phyloP scores from a whole-genome alignment of 1,284 basidiomycete genomes.

The Tilletia caries region DNA sequence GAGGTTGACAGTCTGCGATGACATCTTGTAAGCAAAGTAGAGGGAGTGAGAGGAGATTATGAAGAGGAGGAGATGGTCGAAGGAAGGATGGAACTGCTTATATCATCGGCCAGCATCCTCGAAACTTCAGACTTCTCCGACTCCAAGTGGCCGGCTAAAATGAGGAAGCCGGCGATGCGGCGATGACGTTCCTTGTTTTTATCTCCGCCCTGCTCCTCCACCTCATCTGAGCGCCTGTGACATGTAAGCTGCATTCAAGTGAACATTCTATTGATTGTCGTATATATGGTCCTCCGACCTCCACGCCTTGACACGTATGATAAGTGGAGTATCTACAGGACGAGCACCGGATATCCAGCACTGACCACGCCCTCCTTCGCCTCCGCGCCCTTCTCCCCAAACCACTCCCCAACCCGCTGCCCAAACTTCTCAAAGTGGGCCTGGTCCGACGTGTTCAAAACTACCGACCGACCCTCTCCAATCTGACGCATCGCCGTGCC shows the following conservation, averaged over 20 bases:
- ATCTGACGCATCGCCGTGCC: constrained; percentile 24
- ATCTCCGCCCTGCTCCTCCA: too few species aligned
- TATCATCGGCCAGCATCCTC: too few species aligned
- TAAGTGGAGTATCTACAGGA: not conserved
- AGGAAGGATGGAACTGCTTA: too few species aligned
- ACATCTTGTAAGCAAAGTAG: not conserved
- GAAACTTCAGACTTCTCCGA: too few species aligned
- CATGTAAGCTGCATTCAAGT: not conserved
- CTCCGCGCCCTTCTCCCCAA: constrained; percentile 6
- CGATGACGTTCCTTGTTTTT: too few species aligned
- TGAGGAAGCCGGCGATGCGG: too few species aligned
- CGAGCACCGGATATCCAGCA: constrained; percentile 20
- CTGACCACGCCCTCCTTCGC: constrained; percentile 16
- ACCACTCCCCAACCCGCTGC: constrained; percentile 12
- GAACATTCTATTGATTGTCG: too few species aligned
- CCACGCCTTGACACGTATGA: too few species aligned
- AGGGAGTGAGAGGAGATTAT: not conserved
- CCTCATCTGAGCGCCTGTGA: not conserved
- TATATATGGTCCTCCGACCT: too few species aligned
- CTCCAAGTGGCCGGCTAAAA: too few species aligned
- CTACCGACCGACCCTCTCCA: constrained; percentile 18
- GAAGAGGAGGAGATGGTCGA: not conserved
- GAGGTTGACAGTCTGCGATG: constrained; percentile 21
- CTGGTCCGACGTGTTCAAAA: constrained; percentile 13
- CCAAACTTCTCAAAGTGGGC: constrained; percentile 20